Conservation (phyloP, 2,329 filamentous ascomycete species). For the Madurella fahalii region DNA sequence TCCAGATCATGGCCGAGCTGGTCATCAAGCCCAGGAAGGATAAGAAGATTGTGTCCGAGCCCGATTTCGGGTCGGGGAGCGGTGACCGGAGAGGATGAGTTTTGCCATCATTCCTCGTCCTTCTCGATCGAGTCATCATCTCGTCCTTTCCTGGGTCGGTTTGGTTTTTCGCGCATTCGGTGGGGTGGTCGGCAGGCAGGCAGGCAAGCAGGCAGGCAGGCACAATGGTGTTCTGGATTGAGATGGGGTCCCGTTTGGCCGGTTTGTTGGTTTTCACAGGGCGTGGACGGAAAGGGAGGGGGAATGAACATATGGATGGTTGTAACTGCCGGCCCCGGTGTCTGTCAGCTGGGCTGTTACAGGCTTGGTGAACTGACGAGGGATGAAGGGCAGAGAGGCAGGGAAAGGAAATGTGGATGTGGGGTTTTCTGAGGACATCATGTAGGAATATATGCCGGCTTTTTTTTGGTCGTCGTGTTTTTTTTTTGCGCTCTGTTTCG, state of each 20-base stretch:
- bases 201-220: not conserved
- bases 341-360: not conserved
- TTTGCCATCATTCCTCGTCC: conserved; percentile 4
- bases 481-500: conserved; percentile 2
- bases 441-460: conserved; percentile 28
- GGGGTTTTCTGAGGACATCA: conserved; percentile 11
- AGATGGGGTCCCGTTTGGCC: not conserved
- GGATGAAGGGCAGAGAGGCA: not conserved
- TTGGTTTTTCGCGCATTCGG: conserved; percentile 2
- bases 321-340: not conserved
- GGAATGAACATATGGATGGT: conserved; percentile 1
- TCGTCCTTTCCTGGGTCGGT: conserved; percentile 3
- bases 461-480: conserved; percentile 13
- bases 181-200: not conserved
- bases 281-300: not conserved
- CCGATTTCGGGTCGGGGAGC: conserved; percentile 51
- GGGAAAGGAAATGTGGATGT: conserved; percentile 11
- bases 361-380: not conserved
- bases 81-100: conserved; percentile 24
- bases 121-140: not conserved
- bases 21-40: conserved; percentile 84
- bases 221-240: conserved; percentile 5
- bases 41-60: conserved; percentile 62
- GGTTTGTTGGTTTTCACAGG: not conserved
- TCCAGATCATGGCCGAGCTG: conserved; percentile 86